Evolutionary conservation across 176 grass and related monocot species (phyloP).

Genomic region (Olyra latifolia): DNA sequence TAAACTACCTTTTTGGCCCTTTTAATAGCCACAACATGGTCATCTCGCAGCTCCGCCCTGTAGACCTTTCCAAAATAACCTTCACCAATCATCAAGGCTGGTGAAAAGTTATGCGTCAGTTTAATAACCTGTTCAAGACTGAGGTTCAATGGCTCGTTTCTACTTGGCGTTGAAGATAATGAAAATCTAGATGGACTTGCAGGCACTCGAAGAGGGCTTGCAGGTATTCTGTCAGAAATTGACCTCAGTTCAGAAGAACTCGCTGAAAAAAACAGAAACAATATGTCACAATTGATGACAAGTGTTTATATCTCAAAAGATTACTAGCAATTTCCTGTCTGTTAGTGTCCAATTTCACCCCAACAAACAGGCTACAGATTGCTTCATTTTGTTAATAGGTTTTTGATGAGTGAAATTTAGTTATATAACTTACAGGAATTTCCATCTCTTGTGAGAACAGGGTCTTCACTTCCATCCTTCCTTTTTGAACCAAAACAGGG

Average conservation of each 20-base stretch:
- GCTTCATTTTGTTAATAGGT: not conserved
- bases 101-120: slow-evolving; percentile 84
- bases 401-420: not conserved
- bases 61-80: slow-evolving; percentile 88
- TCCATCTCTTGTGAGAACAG: slow-evolving; percentile 47
- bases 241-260: slow-evolving; percentile 65
- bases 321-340: not conserved
- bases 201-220: slow-evolving; percentile 62
- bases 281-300: slow-evolving; percentile 20
- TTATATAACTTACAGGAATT: slow-evolving; percentile 58
- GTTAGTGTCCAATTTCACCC: slow-evolving; percentile 21
- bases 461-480: slow-evolving; percentile 66
- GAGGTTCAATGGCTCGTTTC: slow-evolving; percentile 66
- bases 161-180: slow-evolving; percentile 62
- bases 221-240: slow-evolving; percentile 57
- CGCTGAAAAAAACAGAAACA: slow-evolving; percentile 54
- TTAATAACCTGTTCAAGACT: slow-evolving; percentile 75
- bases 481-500: slow-evolving; percentile 71
- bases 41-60: slow-evolving; percentile 66
- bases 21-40: slow-evolving; percentile 73
- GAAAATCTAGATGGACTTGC: slow-evolving; percentile 89
- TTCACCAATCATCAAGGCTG: slow-evolving; percentile 64
- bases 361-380: slow-evolving; percentile 13
- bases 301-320: not conserved
- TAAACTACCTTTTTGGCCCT: slow-evolving; percentile 79